These are phyloP conservation scores for Yamadazyma philogaea DNA, from an alignment of 805 yeast species.

Conservation along the genomic window DNA sequence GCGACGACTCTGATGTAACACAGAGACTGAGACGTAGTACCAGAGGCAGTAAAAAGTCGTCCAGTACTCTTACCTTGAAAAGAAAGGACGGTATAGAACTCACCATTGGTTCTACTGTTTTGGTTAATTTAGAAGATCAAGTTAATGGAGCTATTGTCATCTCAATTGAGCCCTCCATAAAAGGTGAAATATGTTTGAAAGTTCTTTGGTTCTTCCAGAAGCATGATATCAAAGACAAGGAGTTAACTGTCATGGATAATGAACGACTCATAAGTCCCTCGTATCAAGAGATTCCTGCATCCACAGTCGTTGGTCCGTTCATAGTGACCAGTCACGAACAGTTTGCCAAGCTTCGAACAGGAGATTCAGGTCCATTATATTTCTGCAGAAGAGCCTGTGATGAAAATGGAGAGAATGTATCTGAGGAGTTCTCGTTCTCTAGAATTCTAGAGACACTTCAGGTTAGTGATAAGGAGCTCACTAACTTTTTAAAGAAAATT, in stretches of 20 bases:
- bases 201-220: constrained; percentile 48
- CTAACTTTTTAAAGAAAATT: background rate
- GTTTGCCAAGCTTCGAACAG: constrained; percentile 28
- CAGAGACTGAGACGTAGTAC: background rate
- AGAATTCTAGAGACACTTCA: background rate
- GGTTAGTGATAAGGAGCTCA: background rate
- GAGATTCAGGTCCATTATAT: constrained; percentile 33
- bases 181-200: constrained; percentile 45
- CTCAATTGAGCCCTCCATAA: constrained; percentile 51
- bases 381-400: constrained; percentile 45
- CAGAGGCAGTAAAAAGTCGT: background rate
- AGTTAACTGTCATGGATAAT: constrained; percentile 13
- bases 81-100: background rate
- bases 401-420: constrained; percentile 21
- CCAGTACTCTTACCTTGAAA: background rate
- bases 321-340: constrained; percentile 39
- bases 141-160: constrained; percentile 39
- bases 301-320: constrained; percentile 39
- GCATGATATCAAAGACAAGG: constrained; percentile 32
- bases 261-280: constrained; percentile 59
- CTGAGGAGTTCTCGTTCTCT: background rate
- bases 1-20: background rate
- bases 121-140: background rate
- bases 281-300: constrained; percentile 40
- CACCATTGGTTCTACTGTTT: background rate